A percentile compares a stretch with the other conserved stretches of the same genome.
Conservation (phyloP, 2,329 filamentous ascomycete species). For the Berkeleyomyces basicola region DNA sequence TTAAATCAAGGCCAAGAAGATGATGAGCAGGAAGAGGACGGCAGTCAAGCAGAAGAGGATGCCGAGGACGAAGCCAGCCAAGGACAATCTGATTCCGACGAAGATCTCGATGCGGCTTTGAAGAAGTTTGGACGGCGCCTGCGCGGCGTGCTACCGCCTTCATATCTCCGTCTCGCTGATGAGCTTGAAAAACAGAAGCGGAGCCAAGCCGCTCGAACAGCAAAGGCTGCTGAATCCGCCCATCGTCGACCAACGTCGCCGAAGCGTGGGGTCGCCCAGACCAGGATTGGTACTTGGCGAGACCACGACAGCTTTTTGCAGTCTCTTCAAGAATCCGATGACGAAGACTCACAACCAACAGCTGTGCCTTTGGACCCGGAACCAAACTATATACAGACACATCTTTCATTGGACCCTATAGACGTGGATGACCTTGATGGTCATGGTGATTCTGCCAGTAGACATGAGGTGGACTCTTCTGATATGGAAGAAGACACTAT, state of each 20-base stretch:
- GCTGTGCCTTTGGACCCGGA: not conserved
- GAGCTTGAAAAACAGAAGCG: conserved; percentile 18
- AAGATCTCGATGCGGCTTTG: conserved; percentile 15
- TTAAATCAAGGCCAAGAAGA: not conserved
- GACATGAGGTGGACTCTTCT: conserved; percentile 21
- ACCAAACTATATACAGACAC: conserved; percentile 9
- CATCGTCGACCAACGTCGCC: not conserved
- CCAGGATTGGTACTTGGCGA: not conserved
- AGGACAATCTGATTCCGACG: conserved; percentile 17
- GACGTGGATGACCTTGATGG: conserved; percentile 20
- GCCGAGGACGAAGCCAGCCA: conserved; percentile 22
- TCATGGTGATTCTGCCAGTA: conserved; percentile 20
- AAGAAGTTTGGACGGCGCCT: conserved; percentile 27
- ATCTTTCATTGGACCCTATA: not conserved
- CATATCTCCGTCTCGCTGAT: conserved; percentile 46
- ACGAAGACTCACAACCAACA: conserved; percentile 18
- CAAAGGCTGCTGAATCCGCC: not conserved
- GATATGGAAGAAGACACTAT: conserved; percentile 35
- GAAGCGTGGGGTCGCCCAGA: conserved; percentile 9
- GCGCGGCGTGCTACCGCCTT: conserved; percentile 47
- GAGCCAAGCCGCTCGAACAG: not conserved
- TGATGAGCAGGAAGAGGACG: conserved; percentile 1
- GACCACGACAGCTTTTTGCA: conserved; percentile 7
- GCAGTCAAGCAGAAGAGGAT: conserved; percentile 18
- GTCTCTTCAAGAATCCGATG: conserved; percentile 5